Evolutionary conservation across 495 filamentous ascomycete genomes (phyloP).

Genomic region (Aspergillus saccharolyticus): DNA sequence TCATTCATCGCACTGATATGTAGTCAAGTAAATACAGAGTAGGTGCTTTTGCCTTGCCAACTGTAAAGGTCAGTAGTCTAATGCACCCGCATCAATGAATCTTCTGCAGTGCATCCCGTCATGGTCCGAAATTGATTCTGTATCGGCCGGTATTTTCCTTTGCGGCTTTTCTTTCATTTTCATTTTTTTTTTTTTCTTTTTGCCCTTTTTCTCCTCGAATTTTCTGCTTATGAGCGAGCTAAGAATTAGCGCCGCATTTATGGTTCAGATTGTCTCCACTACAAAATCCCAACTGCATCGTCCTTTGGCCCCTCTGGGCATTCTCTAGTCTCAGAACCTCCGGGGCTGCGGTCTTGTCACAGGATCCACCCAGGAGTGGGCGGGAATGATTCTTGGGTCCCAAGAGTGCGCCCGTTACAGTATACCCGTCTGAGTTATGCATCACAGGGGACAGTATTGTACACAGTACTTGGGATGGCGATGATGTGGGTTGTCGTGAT

Average conservation of each 20-base stretch:
- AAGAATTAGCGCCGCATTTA: conserved; percentile 3
- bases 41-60: neutral
- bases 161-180: too few relatives aligned
- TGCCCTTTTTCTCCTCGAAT: neutral
- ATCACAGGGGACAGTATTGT: too few relatives aligned
- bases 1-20: too few relatives aligned
- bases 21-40: too few relatives aligned
- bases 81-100: neutral
- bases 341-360: neutral
- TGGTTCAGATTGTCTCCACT: neutral
- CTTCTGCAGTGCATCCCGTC: neutral
- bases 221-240: neutral
- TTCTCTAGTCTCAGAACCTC: neutral
- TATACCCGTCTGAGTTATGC: neutral
- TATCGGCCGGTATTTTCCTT: conserved; percentile 1
- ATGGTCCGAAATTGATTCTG: neutral
- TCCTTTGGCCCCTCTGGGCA: conserved; percentile 2
- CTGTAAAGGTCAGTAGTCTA: neutral
- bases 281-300: neutral
- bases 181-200: too few relatives aligned
- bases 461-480: neutral
- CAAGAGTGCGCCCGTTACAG: neutral
- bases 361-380: neutral
- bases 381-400: neutral
- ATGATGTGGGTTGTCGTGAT: neutral